Evolutionary conservation across 495 filamentous ascomycete genomes (phyloP), one percentile per base, ranked within the genome.

Genomic region (Delitschia confertaspora): DNA sequence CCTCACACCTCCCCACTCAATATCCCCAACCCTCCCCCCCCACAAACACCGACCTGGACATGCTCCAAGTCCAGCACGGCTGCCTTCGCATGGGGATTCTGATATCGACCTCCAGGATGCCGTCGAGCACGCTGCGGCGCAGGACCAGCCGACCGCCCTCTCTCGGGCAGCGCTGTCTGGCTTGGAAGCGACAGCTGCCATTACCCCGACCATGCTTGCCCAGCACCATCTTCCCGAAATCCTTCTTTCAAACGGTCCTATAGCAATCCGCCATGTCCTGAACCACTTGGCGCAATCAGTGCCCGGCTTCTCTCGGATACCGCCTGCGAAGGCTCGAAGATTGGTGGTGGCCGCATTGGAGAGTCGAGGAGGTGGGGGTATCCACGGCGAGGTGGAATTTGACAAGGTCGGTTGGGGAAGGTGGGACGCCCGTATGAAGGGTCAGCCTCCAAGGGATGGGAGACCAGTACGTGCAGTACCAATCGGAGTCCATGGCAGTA

Each of bases 361-460:
- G 65, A 75, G 79, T 53, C 78, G 81, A 52, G 73, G 68, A 21
- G 75, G 76, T 27, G 85, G 80, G 38, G 70, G 80, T 30, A 46
- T 63, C 8, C 65, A 80, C 40, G 79, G 82, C 52, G 83, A 89
- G 40, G 83, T 96, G 40, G 72, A 82, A 52, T 98, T 95, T 56
- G 83, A 93, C 60, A 98, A 98, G 67, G 82, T 94, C 45, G 91
- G 91, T 45, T 98, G 91, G 91, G 91, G 91, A 35, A 79, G 86
- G 33, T 98, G 91, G 91, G 82, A 91, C 62, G 89, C 89, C 43
- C 79, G 75, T 53, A 72, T 73, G 60, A 76, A 78, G 42, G 84
- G 77, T 19, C 78, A 88, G 49, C 65, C 74, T 10, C 55, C 73
- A 34, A 73, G 74, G 43, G 68, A 74, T 56, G 41, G 56, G 18